Evolutionary conservation across 352 stramenopile species (phyloP).

Genomic region (Pythium coloratum): DNA sequence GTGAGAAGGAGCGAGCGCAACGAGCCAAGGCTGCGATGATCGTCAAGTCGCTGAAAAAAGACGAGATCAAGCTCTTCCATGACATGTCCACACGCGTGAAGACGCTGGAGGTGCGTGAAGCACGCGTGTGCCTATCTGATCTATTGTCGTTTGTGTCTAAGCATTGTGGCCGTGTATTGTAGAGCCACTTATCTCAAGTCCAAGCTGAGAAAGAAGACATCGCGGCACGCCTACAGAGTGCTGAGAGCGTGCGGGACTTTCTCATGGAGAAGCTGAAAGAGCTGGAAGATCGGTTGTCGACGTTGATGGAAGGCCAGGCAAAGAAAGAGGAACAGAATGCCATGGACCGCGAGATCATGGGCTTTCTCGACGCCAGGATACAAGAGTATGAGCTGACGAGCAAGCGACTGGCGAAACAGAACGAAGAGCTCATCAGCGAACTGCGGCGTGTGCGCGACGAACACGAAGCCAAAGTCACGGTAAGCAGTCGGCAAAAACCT

Average conservation of each 20-base stretch:
- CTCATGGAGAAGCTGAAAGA: conserved; percentile 86
- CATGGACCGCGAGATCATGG: conserved; percentile 83
- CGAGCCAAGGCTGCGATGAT: conserved; percentile 76
- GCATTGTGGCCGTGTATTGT: not conserved
- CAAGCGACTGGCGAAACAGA: conserved; percentile 55
- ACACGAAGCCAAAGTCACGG: conserved; percentile 54
- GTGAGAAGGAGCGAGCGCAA: conserved; percentile 33
- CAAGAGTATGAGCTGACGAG: conserved; percentile 72
- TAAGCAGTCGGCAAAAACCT: conserved; percentile 23
- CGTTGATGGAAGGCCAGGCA: conserved; percentile 44
- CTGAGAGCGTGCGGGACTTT: conserved; percentile 81
- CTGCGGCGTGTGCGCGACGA: conserved; percentile 54
- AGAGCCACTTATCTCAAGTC: conserved; percentile 61
- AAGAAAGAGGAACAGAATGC: conserved; percentile 71
- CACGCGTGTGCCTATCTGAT: not conserved
- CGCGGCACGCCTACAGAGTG: conserved; percentile 60
- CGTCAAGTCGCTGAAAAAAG: conserved; percentile 77
- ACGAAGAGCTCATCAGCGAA: conserved; percentile 47
- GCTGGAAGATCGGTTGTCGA: conserved; percentile 61
- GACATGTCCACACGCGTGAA: conserved; percentile 82
- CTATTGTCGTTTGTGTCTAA: not conserved
- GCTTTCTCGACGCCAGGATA: conserved; percentile 75
- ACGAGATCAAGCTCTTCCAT: conserved; percentile 85
- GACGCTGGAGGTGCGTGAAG: conserved; percentile 51
- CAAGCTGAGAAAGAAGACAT: conserved; percentile 83